Percentiles rank a stretch among this genome's conserved stretches.
These are phyloP conservation scores for Sclerotiophoma versabilis DNA, from an alignment of 2,329 filamentous ascomycete species.

Conservation along the genomic window DNA sequence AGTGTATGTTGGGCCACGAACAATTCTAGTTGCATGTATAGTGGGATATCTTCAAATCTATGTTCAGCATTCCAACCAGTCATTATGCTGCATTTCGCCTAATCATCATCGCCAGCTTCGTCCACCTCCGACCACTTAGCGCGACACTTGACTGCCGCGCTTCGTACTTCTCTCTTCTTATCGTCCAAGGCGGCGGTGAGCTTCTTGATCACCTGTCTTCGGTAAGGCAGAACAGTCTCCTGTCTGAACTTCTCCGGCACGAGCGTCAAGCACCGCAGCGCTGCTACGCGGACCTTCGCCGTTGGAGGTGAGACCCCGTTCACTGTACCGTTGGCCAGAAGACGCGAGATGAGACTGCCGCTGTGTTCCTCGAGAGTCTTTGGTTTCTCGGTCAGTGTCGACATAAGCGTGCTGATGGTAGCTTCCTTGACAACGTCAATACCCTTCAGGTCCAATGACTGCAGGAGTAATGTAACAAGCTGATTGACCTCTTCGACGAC, in stretches of 20 bases:
- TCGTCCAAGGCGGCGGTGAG: constrained; percentile 67
- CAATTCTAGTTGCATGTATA: constrained; percentile 3
- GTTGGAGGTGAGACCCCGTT: constrained; percentile 31
- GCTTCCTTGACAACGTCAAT: constrained; percentile 64
- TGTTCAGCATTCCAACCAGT: constrained; percentile 1
- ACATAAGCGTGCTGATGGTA: constrained; percentile 65
- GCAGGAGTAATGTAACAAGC: constrained; percentile 67
- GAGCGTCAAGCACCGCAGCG: constrained; percentile 57
- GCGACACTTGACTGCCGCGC: constrained; percentile 67
- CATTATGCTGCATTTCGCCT: background rate
- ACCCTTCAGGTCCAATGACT: constrained; percentile 64
- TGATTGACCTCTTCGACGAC: constrained; percentile 65
- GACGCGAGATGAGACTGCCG: constrained; percentile 62
- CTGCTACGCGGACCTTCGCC: constrained; percentile 55
- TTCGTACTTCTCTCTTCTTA: constrained; percentile 66
- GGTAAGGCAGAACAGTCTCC: constrained; percentile 63
- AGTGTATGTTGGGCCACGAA: constrained; percentile 6
- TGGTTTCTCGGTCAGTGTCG: constrained; percentile 65
- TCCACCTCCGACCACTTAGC: constrained; percentile 67
- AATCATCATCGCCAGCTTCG: constrained; percentile 63
- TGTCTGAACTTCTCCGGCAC: constrained; percentile 57
- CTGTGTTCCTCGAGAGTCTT: constrained; percentile 62
- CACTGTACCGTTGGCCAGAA: constrained; percentile 56
- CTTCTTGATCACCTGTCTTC: constrained; percentile 63
- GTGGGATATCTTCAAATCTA: constrained; percentile 13